Conservation (phyloP, 2,329 filamentous ascomycete genomes). For the Thermomyces lanuginosus region DNA sequence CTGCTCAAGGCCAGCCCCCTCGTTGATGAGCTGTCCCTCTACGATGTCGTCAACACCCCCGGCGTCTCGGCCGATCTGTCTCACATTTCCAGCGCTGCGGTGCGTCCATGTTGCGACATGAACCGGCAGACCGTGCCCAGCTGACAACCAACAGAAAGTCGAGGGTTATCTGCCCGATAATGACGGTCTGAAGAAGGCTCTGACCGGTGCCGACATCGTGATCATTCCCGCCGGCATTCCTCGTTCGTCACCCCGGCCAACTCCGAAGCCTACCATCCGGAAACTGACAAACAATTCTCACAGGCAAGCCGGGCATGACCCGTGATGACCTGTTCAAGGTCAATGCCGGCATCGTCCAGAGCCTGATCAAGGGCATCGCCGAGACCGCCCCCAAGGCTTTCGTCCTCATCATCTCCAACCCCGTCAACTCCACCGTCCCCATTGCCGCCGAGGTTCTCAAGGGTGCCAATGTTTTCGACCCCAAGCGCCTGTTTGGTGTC, state of each 20-base stretch:
- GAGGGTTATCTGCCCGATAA: slow-evolving; percentile 76
- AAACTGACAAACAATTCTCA: slow-evolving; percentile 9
- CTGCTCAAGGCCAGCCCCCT: slow-evolving; percentile 82
- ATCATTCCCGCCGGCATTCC: slow-evolving; percentile 97
- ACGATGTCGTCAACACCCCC: slow-evolving; percentile 98
- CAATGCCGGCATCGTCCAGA: slow-evolving; percentile 95
- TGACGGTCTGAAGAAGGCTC: slow-evolving; percentile 68
- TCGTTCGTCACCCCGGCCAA: slow-evolving; percentile 43
- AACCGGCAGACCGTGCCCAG: slow-evolving; percentile 2
- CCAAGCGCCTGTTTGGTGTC: slow-evolving; percentile 92
- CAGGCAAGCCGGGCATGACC: slow-evolving; percentile 98
- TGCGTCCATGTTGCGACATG: slow-evolving; percentile 31
- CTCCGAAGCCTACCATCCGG: background rate
- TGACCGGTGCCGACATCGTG: slow-evolving; percentile 88
- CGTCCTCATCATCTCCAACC: slow-evolving; percentile 96
- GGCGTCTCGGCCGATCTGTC: slow-evolving; percentile 92
- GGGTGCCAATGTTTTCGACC: slow-evolving; percentile 79
- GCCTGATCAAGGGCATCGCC: slow-evolving; percentile 73
- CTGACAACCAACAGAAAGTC: slow-evolving; percentile 48
- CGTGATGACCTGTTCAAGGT: slow-evolving; percentile 99
- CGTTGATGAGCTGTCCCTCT: slow-evolving; percentile 83
- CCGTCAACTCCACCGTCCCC: slow-evolving; percentile 96
- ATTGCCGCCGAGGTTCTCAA: slow-evolving; percentile 96
- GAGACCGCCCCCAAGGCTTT: slow-evolving; percentile 84
- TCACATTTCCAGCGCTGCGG: slow-evolving; percentile 83